These are phyloP conservation scores for Colletotrichum sp. DNA, from an alignment of 2,329 filamentous ascomycete species.

Conservation along the genomic window DNA sequence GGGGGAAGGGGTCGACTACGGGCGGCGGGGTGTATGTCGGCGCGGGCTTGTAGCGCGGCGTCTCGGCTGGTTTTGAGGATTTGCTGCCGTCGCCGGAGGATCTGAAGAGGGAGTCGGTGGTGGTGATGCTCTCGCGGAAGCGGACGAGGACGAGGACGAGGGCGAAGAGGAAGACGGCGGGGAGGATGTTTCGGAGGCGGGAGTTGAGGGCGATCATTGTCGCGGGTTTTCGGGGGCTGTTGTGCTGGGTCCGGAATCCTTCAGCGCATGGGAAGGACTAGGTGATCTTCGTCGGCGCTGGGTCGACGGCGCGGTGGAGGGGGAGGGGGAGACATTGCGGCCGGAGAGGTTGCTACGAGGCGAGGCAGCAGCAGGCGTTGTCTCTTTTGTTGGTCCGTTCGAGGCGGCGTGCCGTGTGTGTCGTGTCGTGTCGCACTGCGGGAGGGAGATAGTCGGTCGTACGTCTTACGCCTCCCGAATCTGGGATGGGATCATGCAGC, in stretches of 20 bases:
- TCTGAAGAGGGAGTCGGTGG: background rate
- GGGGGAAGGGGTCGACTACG: constrained; percentile 47
- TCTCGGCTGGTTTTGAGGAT: background rate
- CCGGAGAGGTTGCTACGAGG: background rate
- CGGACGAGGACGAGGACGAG: constrained; percentile 10
- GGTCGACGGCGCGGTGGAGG: background rate
- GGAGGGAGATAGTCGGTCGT: background rate
- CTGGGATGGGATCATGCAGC: background rate
- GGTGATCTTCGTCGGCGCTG: background rate
- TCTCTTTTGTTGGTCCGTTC: background rate
- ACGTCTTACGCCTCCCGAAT: background rate
- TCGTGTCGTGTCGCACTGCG: background rate
- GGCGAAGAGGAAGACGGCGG: constrained; percentile 8
- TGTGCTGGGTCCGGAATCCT: background rate
- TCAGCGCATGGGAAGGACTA: background rate
- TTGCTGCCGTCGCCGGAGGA: background rate
- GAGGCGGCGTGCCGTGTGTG: background rate
- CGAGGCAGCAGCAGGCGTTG: background rate
- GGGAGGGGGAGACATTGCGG: background rate
- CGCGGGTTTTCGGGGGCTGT: background rate
- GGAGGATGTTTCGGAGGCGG: constrained; percentile 2
- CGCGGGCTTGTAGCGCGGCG: constrained; percentile 36
- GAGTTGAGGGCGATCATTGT: background rate
- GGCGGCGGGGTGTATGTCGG: constrained; percentile 40
- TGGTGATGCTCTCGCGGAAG: constrained; percentile 6